A percentile compares a stretch with the other conserved stretches of the same genome.
These are phyloP conservation scores for Ashbya aceris DNA, from an alignment of 1,139 yeast genomes.

Conservation along the genomic window DNA sequence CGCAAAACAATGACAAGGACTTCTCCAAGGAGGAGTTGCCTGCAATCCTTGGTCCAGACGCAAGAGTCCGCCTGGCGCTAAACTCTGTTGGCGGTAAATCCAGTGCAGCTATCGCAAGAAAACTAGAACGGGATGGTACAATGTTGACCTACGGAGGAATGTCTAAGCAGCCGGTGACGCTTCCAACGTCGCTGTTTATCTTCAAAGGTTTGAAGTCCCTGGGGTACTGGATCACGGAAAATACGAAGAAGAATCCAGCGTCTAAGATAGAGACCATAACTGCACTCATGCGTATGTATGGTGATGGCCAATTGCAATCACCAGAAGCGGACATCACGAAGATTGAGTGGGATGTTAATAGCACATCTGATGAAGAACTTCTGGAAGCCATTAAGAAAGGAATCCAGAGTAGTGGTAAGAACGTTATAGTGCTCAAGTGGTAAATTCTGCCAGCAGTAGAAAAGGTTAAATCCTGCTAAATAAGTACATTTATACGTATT, in stretches of 20 bases:
- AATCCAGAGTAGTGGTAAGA: constrained; percentile 39
- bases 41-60: constrained; percentile 45
- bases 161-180: constrained; percentile 87
- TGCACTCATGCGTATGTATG: constrained; percentile 58
- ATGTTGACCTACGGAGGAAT: constrained; percentile 94
- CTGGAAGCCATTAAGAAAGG: constrained; percentile 45
- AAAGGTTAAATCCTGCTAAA: neutral
- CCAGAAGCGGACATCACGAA: constrained; percentile 50
- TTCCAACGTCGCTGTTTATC: constrained; percentile 83
- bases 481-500: neutral
- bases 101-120: constrained; percentile 71
- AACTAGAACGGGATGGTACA: constrained; percentile 60
- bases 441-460: constrained; percentile 2
- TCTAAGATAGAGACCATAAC: constrained; percentile 52
- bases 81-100: constrained; percentile 93
- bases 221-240: constrained; percentile 91
- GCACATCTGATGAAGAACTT: constrained; percentile 41
- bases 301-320: constrained; percentile 42
- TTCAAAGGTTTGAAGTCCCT: constrained; percentile 78
- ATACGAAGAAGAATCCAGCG: constrained; percentile 55
- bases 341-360: constrained; percentile 36
- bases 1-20: constrained; percentile 60
- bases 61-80: constrained; percentile 58
- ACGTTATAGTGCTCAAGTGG: constrained; percentile 31
- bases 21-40: constrained; percentile 52